Evolutionary conservation across 768 basidiomycete genomes (phyloP).

Genomic region (Tricholoma sp.): DNA sequence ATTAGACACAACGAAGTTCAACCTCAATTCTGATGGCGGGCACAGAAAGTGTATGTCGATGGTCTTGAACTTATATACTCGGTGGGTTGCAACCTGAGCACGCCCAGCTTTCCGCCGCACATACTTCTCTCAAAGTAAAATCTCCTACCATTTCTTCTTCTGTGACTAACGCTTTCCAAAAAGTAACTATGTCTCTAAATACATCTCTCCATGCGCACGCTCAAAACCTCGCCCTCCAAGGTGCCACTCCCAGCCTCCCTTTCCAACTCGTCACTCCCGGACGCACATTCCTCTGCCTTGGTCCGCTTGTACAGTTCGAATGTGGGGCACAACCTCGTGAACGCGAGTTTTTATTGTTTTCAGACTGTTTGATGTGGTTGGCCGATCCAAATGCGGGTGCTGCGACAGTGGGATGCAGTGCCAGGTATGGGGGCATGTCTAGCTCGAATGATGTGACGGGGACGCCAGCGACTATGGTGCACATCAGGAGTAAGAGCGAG

Average conservation of each 20-base stretch:
- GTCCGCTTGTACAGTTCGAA: slow-evolving; percentile 53
- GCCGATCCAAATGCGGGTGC: slow-evolving; percentile 45
- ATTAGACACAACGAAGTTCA: too few relatives aligned
- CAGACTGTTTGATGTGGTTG: slow-evolving; percentile 78
- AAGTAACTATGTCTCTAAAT: slow-evolving; percentile 79
- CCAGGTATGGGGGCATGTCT: slow-evolving; percentile 14
- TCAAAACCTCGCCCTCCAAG: slow-evolving; percentile 76
- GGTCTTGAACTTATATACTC: slow-evolving; percentile 81
- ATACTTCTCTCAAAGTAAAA: slow-evolving; percentile 67
- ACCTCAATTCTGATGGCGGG: too few relatives aligned
- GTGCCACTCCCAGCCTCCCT: slow-evolving; percentile 68
- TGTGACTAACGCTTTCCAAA: background rate
- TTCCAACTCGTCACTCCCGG: slow-evolving; percentile 78
- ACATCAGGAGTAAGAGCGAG: slow-evolving; percentile 57
- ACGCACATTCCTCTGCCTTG: slow-evolving; percentile 69
- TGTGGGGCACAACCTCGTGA: slow-evolving; percentile 44
- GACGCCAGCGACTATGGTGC: slow-evolving; percentile 27
- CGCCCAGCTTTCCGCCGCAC: slow-evolving; percentile 51
- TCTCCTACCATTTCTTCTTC: background rate
- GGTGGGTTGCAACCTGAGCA: slow-evolving; percentile 64
- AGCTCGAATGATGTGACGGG: slow-evolving; percentile 5
- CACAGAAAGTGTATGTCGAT: slow-evolving; percentile 75
- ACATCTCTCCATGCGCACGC: slow-evolving; percentile 75
- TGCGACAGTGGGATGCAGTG: slow-evolving; percentile 19
- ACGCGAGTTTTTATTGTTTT: slow-evolving; percentile 76